Evolutionary conservation across 1,139 yeast genomes (phyloP), one percentile per base, ranked within the genome.

Genomic region (Scheffersomyces titani): DNA sequence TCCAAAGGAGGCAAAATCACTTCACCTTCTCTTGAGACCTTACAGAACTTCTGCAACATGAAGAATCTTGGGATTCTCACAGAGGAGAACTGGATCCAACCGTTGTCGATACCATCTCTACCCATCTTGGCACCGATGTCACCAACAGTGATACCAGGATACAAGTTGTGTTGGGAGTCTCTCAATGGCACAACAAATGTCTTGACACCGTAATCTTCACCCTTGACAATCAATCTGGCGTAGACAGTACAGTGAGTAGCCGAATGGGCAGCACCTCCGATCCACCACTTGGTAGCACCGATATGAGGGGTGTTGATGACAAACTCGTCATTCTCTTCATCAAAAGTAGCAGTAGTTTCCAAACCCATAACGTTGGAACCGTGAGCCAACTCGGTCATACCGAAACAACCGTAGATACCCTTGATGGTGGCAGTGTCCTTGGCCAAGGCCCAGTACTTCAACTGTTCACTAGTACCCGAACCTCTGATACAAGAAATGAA

Each of bases 271-370:
- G 83, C 82, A 64, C 83, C 83, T 55, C 83, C 83, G 55, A 79
- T 79, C 83, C 83, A 79, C 83, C 83, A 79, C 65, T 79, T 79
- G 60, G 83, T 78, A 59, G 83, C 83, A 64, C 83, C 81, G 63
- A 78, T 73, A 65, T 78, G 81, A 6, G 83, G 83, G 50, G 83
- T 79, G 66, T 78, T 73, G 63, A 79, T 76, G 65, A 78, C 62
- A 56, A 79, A 79, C 65, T 77, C 80, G 60, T 79, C 83, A 49
- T 65, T 70, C 51, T 71, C 76, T 54, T 64, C 63, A 64, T 78
- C 81, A 58, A 73, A 78, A 54, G 80, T 76, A 56, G 83, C 83
- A 52, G 82, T 78, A 55, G 83, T 78, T 66, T 79, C 82, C 67
- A 77, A 70, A 54, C 82, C 82, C 51, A 75, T 73, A 51, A 79